Evolutionary conservation across 768 basidiomycete genomes (phyloP).

Genomic region (Amyloporia xantha): DNA sequence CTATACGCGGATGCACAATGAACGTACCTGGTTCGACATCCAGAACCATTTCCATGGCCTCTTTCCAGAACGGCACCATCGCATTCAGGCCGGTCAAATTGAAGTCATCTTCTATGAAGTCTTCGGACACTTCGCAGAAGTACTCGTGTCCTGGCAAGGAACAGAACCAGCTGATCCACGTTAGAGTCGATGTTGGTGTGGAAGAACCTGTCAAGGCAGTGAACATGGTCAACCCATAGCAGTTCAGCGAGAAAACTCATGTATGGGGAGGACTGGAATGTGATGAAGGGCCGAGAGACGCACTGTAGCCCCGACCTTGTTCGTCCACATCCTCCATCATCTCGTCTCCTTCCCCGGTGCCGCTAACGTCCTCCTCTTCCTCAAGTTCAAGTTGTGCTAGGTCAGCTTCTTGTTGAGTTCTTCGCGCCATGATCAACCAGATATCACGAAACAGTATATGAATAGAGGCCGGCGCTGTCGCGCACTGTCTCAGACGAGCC

Average conservation of each 20-base stretch:
- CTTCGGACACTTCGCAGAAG: constrained; percentile 96
- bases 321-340: constrained; percentile 68
- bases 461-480: not conserved
- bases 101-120: constrained; percentile 99
- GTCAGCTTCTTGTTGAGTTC: constrained; percentile 10
- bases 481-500: not conserved
- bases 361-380: constrained; percentile 59
- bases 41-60: constrained; percentile 99
- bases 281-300: constrained; percentile 31
- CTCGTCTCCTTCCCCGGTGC: constrained; percentile 60
- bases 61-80: constrained; percentile 99
- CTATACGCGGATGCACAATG: not conserved
- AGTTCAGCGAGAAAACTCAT: constrained; percentile 2
- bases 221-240: constrained; percentile 5
- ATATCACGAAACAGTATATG: not conserved
- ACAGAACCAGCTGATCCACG: constrained; percentile 97
- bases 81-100: constrained; percentile 94
- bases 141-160: constrained; percentile 94
- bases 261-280: constrained; percentile 10
- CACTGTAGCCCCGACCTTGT: constrained; percentile 74
- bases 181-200: constrained; percentile 84
- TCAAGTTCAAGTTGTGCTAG: constrained; percentile 28
- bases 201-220: constrained; percentile 58
- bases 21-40: constrained; percentile 95
- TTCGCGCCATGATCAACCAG: constrained; percentile 14